These are phyloP conservation scores for Nakaseomyces uthaithaninus DNA, from an alignment of 1,139 yeast species.

Conservation along the genomic window DNA sequence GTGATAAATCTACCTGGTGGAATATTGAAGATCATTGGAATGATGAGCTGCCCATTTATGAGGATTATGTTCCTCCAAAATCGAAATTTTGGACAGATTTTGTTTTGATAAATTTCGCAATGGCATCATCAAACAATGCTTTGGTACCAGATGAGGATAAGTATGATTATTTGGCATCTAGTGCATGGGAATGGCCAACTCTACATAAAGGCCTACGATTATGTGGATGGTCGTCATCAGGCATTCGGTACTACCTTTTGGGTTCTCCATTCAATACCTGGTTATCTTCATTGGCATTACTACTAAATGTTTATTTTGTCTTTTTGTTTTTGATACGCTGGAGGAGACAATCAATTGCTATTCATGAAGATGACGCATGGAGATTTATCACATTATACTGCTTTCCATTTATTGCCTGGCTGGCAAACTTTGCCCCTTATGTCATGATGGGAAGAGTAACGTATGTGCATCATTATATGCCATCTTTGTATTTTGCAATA, in stretches of 20 bases:
- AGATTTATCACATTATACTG: conserved; percentile 45
- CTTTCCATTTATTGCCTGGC: conserved; percentile 62
- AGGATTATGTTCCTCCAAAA: conserved; percentile 50
- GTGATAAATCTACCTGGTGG: conserved; percentile 75
- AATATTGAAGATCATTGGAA: conserved; percentile 63
- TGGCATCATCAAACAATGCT: conserved; percentile 75
- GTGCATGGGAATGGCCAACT: conserved; percentile 82
- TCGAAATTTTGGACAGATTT: conserved; percentile 67
- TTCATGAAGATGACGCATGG: conserved; percentile 30
- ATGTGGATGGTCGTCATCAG: conserved; percentile 51
- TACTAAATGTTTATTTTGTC: conserved; percentile 32
- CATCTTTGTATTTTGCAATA: conserved; percentile 72
- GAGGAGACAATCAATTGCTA: conserved; percentile 47
- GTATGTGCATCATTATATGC: conserved; percentile 74
- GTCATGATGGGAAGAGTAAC: conserved; percentile 77
- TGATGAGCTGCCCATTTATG: conserved; percentile 36
- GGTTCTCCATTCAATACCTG: conserved; percentile 65
- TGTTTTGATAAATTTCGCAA: conserved; percentile 58
- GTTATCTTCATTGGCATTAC: conserved; percentile 40
- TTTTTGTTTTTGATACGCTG: conserved; percentile 44
- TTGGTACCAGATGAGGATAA: conserved; percentile 66
- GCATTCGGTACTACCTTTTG: conserved; percentile 48
- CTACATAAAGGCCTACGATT: conserved; percentile 55
- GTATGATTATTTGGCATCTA: conserved; percentile 53
- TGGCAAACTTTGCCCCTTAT: conserved; percentile 63